phyloP scores from a whole-genome alignment of 1,284 basidiomycete genomes.

The Thecaphora frezii region DNA sequence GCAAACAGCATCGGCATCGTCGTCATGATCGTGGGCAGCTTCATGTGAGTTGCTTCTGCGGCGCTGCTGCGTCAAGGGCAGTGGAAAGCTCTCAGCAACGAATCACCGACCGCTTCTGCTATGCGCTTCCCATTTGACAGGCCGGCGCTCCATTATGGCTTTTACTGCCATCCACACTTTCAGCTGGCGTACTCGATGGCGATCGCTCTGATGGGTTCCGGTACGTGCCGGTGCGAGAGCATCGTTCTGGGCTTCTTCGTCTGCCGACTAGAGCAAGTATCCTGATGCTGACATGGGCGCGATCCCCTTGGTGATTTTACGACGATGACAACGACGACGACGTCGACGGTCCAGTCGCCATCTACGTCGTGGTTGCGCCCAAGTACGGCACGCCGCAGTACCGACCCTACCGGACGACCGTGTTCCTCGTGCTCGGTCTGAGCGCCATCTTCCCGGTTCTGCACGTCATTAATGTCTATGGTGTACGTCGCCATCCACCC shows the following conservation, averaged over 20 bases:
- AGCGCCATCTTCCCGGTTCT: slow-evolving; percentile 72
- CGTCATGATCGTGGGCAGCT: slow-evolving; percentile 72
- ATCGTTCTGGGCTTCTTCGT: too few relatives aligned
- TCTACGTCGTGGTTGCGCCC: slow-evolving; percentile 77
- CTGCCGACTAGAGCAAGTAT: too few relatives aligned
- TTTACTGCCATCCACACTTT: slow-evolving; percentile 48
- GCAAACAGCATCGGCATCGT: slow-evolving; percentile 65
- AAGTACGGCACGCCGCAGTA: slow-evolving; percentile 75
- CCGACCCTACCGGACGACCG: slow-evolving; percentile 73
- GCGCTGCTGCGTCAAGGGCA: not conserved
- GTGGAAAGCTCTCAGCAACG: slow-evolving; percentile 51
- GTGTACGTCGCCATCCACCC: slow-evolving; percentile 9
- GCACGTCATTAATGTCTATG: slow-evolving; percentile 66
- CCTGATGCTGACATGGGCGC: too few relatives aligned
- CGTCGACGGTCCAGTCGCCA: slow-evolving; percentile 64
- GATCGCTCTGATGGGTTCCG: slow-evolving; percentile 66
- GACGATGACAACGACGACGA: too few relatives aligned
- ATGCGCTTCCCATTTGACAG: not conserved
- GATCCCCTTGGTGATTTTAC: too few relatives aligned
- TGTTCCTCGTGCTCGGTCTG: slow-evolving; percentile 79
- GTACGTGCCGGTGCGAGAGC: too few relatives aligned
- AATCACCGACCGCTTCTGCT: not conserved
- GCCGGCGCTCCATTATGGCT: slow-evolving; percentile 50
- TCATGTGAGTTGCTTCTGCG: slow-evolving; percentile 66
- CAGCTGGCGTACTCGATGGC: slow-evolving; percentile 52